Evolutionary conservation across 2,329 filamentous ascomycete genomes (phyloP).

Genomic region (Ceratocystis alfenasii): DNA sequence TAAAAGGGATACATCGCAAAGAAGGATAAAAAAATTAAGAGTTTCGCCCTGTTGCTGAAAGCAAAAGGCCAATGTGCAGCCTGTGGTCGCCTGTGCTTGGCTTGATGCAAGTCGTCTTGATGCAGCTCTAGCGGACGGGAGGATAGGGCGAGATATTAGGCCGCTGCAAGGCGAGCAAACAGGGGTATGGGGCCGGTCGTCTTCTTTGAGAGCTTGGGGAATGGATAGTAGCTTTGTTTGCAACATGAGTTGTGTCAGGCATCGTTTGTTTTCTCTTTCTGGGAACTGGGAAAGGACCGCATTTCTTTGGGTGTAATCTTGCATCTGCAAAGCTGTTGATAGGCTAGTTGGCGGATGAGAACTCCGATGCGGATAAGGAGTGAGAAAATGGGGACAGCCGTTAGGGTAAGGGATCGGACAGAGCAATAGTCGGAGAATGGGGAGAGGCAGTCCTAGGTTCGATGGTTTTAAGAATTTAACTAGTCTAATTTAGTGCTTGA

Average conservation of each 20-base stretch:
- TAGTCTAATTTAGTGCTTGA: too few species aligned
- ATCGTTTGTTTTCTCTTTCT: neutral
- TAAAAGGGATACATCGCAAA: neutral
- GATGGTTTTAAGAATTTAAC: too few species aligned
- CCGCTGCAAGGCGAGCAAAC: neutral
- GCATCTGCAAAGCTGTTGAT: neutral
- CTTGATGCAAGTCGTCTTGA: neutral
- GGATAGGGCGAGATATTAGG: slow-evolving; percentile 1
- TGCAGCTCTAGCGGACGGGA: neutral
- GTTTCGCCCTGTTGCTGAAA: neutral
- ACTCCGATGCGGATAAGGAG: too few species aligned
- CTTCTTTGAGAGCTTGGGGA: neutral
- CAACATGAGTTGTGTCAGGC: neutral
- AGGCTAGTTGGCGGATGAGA: neutral
- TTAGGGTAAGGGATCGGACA: too few species aligned
- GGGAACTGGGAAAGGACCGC: neutral
- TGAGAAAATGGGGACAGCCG: neutral
- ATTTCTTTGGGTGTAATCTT: neutral
- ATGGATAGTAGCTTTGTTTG: neutral
- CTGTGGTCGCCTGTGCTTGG: neutral
- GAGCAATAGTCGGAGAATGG: too few species aligned
- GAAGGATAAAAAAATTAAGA: neutral
- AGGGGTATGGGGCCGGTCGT: neutral
- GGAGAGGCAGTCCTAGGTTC: too few species aligned
- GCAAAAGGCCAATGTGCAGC: neutral